Conservation (phyloP, 2,329 filamentous ascomycete genomes). For the Tolypocladium inflatum region DNA sequence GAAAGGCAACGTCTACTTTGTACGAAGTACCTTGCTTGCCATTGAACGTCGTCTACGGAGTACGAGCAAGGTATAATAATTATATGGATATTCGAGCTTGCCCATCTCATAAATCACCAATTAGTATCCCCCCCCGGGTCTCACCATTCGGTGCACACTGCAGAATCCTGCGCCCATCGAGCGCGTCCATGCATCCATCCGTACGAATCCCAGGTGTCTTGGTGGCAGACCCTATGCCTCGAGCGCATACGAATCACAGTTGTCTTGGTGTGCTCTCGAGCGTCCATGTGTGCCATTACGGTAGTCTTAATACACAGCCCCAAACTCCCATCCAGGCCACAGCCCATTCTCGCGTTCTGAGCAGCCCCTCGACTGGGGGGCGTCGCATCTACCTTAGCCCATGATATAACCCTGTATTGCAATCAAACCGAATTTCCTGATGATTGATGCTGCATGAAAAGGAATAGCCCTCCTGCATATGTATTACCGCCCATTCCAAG, state of each 20-base stretch:
- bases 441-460: neutral
- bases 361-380: neutral
- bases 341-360: neutral
- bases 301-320: no score
- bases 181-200: neutral
- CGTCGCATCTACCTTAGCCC: neutral
- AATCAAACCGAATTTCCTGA: constrained; percentile 1
- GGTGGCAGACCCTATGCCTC: neutral
- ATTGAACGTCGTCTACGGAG: no score
- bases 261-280: no score
- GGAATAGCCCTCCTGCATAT: neutral
- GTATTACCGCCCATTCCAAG: neutral
- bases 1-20: neutral
- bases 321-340: neutral
- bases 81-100: neutral
- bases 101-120: neutral
- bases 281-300: no score
- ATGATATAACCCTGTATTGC: neutral
- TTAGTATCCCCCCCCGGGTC: neutral
- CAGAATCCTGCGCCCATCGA: neutral
- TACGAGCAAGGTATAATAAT: no score
- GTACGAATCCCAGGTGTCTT: neutral
- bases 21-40: no score
- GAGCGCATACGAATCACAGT: neutral
- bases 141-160: neutral